Percentiles rank a stretch among this genome's conserved stretches.
Evolutionary conservation across 176 grass and related monocot species (phyloP).

Genomic region (Elymus sibiricus): DNA sequence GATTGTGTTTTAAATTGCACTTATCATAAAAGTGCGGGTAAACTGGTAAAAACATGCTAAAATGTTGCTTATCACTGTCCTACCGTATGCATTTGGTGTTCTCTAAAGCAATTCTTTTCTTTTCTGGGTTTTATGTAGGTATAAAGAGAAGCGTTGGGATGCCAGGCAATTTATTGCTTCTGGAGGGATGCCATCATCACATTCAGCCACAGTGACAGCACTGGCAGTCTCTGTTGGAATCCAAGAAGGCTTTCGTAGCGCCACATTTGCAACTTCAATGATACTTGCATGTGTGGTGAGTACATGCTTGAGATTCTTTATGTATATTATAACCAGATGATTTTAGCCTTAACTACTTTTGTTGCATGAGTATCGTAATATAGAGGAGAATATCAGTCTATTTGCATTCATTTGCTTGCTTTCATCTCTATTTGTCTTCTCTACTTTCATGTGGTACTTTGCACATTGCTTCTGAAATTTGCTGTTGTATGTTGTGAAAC

Average conservation of each 20-base stretch:
- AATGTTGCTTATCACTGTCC: background rate
- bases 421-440: background rate
- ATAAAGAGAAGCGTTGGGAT: constrained; percentile 89
- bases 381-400: background rate
- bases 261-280: constrained; percentile 66
- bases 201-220: constrained; percentile 89
- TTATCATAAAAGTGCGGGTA: background rate
- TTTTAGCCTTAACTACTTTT: background rate
- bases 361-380: background rate
- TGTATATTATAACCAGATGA: background rate
- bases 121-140: constrained; percentile 44
- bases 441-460: background rate
- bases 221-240: constrained; percentile 80
- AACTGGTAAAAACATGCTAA: background rate
- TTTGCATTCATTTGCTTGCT: constrained; percentile 8
- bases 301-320: background rate
- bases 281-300: constrained; percentile 85
- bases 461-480: background rate
- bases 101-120: background rate
- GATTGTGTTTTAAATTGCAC: background rate
- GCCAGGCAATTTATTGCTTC: constrained; percentile 81
- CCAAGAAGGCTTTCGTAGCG: constrained; percentile 72
- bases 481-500: constrained; percentile 1
- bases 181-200: constrained; percentile 97
- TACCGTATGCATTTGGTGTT: background rate